These are phyloP conservation scores for Talaromyces borbonicus DNA, from an alignment of 495 filamentous ascomycete genomes.

Conservation along the genomic window DNA sequence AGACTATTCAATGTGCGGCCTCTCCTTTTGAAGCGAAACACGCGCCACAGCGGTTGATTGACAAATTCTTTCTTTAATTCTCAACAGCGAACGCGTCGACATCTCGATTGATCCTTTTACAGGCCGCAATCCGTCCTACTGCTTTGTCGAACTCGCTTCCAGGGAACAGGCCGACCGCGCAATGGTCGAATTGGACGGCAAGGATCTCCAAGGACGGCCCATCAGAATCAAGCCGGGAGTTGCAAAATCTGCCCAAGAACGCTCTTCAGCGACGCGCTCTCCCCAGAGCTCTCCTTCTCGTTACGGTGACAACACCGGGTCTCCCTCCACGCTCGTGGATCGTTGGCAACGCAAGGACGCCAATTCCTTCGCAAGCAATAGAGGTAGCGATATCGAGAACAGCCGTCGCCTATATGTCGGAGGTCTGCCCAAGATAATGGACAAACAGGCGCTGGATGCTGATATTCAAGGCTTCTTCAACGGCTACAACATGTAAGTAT, in stretches of 20 bases:
- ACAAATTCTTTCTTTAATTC: neutral
- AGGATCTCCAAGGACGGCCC: conserved; percentile 30
- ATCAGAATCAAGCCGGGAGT: conserved; percentile 43
- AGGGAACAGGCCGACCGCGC: conserved; percentile 34
- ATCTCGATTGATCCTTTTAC: conserved; percentile 48
- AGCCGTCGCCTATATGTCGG: conserved; percentile 53
- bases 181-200: conserved; percentile 35
- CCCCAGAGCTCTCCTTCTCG: conserved; percentile 1
- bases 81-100: conserved; percentile 35
- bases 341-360: conserved; percentile 29
- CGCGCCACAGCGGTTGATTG: conserved; percentile 5
- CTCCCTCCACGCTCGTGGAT: conserved; percentile 20
- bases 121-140: conserved; percentile 48
- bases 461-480: conserved; percentile 51
- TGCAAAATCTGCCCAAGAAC: conserved; percentile 28
- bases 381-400: conserved; percentile 22
- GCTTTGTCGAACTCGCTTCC: conserved; percentile 44
- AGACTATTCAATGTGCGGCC: conserved; percentile 8
- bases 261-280: conserved; percentile 10
- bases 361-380: conserved; percentile 10
- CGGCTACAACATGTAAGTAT: conserved; percentile 41
- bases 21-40: conserved; percentile 1
- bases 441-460: conserved; percentile 40
- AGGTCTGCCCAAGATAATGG: conserved; percentile 48
- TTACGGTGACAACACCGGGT: conserved; percentile 4